Evolutionary conservation across 345 rosid species (phyloP).

Genomic region (Brassica nigra): DNA sequence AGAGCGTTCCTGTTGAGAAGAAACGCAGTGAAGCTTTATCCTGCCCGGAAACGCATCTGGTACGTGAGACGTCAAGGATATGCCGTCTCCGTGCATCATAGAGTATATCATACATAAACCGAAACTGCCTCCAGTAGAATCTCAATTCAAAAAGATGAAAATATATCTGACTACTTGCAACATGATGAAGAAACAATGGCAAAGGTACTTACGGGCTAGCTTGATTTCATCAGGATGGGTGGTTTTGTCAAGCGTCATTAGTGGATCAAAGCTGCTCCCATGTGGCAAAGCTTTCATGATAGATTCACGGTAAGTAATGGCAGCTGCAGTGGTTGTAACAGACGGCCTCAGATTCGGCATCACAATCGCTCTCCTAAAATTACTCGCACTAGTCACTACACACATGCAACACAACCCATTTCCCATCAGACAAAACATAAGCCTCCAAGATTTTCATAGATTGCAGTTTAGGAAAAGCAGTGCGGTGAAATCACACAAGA

Average conservation of each 20-base stretch:
- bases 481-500: not conserved
- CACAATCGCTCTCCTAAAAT: conserved; percentile 83
- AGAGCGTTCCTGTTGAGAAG: conserved; percentile 87
- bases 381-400: conserved; percentile 65
- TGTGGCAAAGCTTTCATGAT: conserved; percentile 66
- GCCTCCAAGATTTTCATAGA: not conserved
- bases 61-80: too few relatives aligned
- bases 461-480: not conserved
- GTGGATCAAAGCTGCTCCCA: conserved; percentile 66
- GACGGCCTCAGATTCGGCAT: conserved; percentile 97
- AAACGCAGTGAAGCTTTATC: too few relatives aligned
- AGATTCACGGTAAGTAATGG: conserved; percentile 61
- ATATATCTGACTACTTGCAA: not conserved
- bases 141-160: conserved; percentile 2
- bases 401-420: conserved; percentile 14
- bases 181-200: conserved; percentile 13
- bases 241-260: conserved; percentile 90
- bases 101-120: not conserved
- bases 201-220: conserved; percentile 67
- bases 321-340: conserved; percentile 74
- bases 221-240: conserved; percentile 84
- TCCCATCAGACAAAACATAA: conserved; percentile 22
- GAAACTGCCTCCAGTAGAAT: not conserved
- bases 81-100: too few relatives aligned
- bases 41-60: too few relatives aligned